A percentile compares a stretch with the other conserved stretches of the same genome.
Evolutionary conservation across 2,329 filamentous ascomycete genomes (phyloP).

Genomic region (Tolypocladium nubicola): DNA sequence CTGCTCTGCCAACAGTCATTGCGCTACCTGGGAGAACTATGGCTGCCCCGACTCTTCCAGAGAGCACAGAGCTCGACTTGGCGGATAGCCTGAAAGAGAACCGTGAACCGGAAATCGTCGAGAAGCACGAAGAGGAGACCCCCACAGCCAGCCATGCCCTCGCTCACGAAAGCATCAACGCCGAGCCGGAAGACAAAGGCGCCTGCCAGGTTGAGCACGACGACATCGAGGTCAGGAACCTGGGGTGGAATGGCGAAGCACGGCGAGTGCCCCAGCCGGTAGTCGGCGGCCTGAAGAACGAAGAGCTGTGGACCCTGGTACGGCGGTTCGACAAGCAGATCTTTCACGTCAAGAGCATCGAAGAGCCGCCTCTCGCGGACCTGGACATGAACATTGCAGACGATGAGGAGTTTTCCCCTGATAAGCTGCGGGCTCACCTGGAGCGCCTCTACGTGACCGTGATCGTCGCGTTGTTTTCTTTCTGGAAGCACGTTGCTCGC

Average conservation of each 20-base stretch:
- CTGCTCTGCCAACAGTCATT: background rate
- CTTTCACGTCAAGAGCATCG: constrained; percentile 57
- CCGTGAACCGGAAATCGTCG: background rate
- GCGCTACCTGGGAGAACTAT: background rate
- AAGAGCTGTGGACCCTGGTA: constrained; percentile 62
- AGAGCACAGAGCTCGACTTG: background rate
- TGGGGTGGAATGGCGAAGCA: constrained; percentile 59
- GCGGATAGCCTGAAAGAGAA: background rate
- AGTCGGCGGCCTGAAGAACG: constrained; percentile 58
- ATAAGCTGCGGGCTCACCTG: constrained; percentile 68
- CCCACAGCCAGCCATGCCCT: constrained; percentile 26
- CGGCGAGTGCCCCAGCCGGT: constrained; percentile 46
- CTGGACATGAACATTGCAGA: constrained; percentile 74
- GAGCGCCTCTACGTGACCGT: constrained; percentile 79
- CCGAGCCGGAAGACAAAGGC: constrained; percentile 28
- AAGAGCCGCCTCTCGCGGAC: constrained; percentile 41
- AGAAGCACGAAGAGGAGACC: constrained; percentile 12
- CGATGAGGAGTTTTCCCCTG: constrained; percentile 75
- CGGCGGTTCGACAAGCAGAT: constrained; percentile 65
- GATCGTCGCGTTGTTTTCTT: constrained; percentile 52
- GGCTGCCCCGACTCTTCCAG: background rate
- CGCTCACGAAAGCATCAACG: constrained; percentile 17
- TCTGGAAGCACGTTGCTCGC: constrained; percentile 64
- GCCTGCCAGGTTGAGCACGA: constrained; percentile 34
- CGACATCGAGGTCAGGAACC: constrained; percentile 46